Percentiles rank a stretch among this genome's conserved stretches.
These are phyloP conservation scores for Ambispora gerdemannii DNA, from an alignment of 192 early-diverging fungal species.

Conservation along the genomic window DNA sequence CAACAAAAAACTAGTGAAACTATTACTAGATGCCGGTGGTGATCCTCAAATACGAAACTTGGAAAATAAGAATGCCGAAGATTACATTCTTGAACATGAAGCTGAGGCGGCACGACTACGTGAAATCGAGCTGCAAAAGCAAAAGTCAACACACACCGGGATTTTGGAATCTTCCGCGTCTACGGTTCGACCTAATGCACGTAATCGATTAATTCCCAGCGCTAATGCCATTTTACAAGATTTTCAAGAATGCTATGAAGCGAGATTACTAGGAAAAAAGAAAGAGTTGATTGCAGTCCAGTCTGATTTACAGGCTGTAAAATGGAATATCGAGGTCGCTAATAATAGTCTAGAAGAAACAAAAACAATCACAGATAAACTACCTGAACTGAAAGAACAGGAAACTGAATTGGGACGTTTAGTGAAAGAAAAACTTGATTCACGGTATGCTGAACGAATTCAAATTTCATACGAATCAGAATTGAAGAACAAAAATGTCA, in stretches of 20 bases:
- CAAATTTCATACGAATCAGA: background rate
- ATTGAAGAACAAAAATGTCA: background rate
- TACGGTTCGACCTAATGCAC: background rate
- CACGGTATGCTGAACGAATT: background rate
- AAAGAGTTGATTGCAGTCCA: background rate
- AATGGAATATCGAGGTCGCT: background rate
- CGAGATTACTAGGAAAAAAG: background rate
- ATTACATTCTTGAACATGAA: conserved; percentile 48
- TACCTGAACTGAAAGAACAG: background rate
- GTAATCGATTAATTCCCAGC: background rate
- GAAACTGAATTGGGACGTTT: background rate
- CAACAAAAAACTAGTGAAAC: conserved; percentile 55
- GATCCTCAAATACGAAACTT: conserved; percentile 63
- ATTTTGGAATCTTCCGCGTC: background rate
- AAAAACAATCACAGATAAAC: background rate
- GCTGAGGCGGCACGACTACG: conserved; percentile 15
- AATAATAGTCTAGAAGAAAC: background rate
- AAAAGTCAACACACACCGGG: background rate
- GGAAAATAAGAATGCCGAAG: conserved; percentile 64
- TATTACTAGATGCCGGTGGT: conserved; percentile 61
- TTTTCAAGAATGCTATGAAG: conserved; percentile 11
- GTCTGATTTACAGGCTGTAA: background rate
- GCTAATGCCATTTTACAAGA: conserved; percentile 10
- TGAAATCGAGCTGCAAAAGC: background rate
- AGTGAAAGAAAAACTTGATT: conserved; percentile 1